Percentiles rank a stretch among this genome's conserved stretches.
phyloP scores from a whole-genome alignment of 1,284 basidiomycete species.

The Tylopilus sp. region DNA sequence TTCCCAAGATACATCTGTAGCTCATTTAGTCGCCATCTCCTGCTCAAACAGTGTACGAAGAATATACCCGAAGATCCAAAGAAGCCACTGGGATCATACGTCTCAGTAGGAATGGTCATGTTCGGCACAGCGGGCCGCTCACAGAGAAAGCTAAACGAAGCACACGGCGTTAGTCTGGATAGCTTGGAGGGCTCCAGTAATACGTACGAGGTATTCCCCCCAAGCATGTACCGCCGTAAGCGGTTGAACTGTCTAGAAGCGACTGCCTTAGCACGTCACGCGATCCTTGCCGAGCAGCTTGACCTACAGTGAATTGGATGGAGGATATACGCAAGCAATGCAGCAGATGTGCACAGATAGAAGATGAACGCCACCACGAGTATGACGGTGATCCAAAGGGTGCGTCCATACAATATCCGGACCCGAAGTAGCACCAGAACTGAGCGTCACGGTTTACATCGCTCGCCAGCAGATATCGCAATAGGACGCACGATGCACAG shows the following conservation, averaged over 20 bases:
- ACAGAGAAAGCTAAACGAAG: constrained; percentile 1
- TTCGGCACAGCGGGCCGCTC: background rate
- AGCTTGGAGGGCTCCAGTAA: background rate
- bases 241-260: background rate
- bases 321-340: background rate
- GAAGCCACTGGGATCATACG: background rate
- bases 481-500: constrained; percentile 3
- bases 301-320: background rate
- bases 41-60: background rate
- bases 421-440: constrained; percentile 4
- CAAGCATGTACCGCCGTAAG: background rate
- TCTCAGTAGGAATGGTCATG: background rate
- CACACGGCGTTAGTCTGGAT: background rate
- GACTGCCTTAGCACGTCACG: background rate
- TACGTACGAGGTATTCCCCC: background rate
- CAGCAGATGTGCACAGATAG: background rate
- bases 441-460: background rate
- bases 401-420: constrained; percentile 4
- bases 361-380: background rate
- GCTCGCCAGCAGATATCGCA: too few relatives aligned
- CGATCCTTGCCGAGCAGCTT: background rate
- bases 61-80: constrained; percentile 2
- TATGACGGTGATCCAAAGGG: background rate
- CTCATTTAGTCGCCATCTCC: background rate
- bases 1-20: background rate